Conservation (phyloP, 352 stramenopile genomes). For the Bremia lactucae region DNA sequence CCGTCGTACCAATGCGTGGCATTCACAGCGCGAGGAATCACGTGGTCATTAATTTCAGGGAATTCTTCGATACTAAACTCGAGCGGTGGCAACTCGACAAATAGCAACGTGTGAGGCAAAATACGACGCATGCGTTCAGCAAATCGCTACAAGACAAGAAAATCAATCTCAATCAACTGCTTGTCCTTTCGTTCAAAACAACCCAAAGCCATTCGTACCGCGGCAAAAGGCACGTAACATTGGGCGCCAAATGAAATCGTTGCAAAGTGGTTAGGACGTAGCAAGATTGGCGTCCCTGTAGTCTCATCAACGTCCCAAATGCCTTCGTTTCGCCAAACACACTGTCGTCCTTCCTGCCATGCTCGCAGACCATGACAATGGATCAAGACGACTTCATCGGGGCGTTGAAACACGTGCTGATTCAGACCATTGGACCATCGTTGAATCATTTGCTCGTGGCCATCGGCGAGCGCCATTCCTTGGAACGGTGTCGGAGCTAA, state of each 20-base stretch:
- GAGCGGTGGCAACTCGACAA: constrained; percentile 69
- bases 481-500: constrained; percentile 73
- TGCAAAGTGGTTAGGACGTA: constrained; percentile 62
- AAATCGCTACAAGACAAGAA: constrained; percentile 28
- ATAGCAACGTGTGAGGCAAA: constrained; percentile 57
- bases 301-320: constrained; percentile 51
- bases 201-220: constrained; percentile 13
- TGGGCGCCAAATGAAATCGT: constrained; percentile 62
- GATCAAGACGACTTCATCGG: constrained; percentile 34
- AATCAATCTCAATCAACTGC: constrained; percentile 4
- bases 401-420: constrained; percentile 53
- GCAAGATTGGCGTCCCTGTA: constrained; percentile 32
- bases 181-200: background rate
- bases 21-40: constrained; percentile 64
- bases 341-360: constrained; percentile 54
- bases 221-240: constrained; percentile 74
- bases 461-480: constrained; percentile 68
- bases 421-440: constrained; percentile 69
- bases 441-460: constrained; percentile 43
- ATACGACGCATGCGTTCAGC: constrained; percentile 41
- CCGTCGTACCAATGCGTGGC: constrained; percentile 88
- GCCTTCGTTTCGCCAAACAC: constrained; percentile 77
- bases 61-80: constrained; percentile 66
- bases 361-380: constrained; percentile 46
- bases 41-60: constrained; percentile 40